Base-by-base conservation (phyloP, 2,329 filamentous ascomycete species). In the Monosporascus sp. region DNA sequence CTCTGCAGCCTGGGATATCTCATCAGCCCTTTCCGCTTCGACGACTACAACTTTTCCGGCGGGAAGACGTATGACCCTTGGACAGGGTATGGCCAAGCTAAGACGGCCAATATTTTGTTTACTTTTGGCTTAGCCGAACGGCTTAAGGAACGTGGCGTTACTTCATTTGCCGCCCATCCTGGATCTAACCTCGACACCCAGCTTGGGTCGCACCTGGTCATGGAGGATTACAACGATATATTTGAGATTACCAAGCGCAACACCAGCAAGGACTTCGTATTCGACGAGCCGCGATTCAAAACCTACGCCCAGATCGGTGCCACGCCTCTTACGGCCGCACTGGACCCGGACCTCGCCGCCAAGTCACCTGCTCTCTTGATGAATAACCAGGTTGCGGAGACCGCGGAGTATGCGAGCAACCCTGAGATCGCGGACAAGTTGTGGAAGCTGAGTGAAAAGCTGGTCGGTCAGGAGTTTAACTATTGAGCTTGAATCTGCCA, bases 51-150 rank as follows among this genome's bases (percentile, higher is more conserved):
- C 18, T 74, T 75, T 54, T 60, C 59, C 1, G 56, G 68, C 20
- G 69, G 69, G 6, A 66, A 64, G 44, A 59, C 63, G 1, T 75
- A 72, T 45, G 72, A 73, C 7, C 66, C 51, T 8, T 76, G 74
- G 67, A 59, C 66, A 1, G 74, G 68, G 9, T 80, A 80, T 53
- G 71, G 68, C 0, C 75, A 78, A 57, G 74, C 72, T 46, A 79
- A 79, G 58, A 71, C 72, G 3, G 75, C 76, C 4, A 75, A 77
- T 43, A 72, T 79, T 11, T 63, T 75, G 47, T 73, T 74, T 55
- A 62, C 65, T 0, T 66, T 65, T 18, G 68, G 64, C 48, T 57
- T 75, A 6, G 61, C 59, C 1, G 61, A 71, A 25, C 67, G 65
- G 8, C 59, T 73, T 4, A 55, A 58, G 11, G 43, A 44, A n/a